Conservation (phyloP, 441 rosid genomes). For the Populus tomentosa region DNA sequence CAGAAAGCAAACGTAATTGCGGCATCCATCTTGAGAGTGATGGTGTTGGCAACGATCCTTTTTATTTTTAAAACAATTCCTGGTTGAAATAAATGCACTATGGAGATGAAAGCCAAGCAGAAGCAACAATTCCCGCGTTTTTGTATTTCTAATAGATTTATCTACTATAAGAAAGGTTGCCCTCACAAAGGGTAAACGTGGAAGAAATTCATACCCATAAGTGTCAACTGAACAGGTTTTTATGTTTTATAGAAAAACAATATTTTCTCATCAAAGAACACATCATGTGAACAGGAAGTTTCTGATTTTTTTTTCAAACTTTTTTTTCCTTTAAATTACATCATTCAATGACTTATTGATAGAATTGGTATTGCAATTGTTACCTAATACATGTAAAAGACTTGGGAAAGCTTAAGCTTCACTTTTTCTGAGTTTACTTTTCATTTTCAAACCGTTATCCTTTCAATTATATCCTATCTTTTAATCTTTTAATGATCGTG, state of each 20-base stretch:
- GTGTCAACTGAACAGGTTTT: neutral
- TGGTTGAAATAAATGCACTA: neutral
- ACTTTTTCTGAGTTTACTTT: neutral
- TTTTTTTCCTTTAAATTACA: too few species aligned
- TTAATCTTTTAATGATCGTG: neutral
- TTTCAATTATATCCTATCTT: neutral
- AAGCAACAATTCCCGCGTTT: neutral
- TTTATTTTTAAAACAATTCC: neutral
- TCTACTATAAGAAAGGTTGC: neutral
- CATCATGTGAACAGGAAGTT: neutral
- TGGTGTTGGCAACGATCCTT: neutral
- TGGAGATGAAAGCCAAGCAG: neutral
- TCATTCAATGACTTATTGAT: neutral
- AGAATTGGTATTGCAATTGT: neutral
- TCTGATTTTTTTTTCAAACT: too few species aligned
- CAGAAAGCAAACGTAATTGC: neutral
- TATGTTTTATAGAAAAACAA: too few species aligned
- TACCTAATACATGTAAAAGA: neutral
- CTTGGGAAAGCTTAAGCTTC: neutral
- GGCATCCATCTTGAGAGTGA: neutral
- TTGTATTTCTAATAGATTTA: neutral
- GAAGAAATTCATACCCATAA: neutral
- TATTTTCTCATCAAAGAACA: neutral
- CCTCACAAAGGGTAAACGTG: neutral
- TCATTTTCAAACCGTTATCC: neutral